phyloP scores from a whole-genome alignment of 208 protist genomes.

The Acanthamoeba triangularis region DNA sequence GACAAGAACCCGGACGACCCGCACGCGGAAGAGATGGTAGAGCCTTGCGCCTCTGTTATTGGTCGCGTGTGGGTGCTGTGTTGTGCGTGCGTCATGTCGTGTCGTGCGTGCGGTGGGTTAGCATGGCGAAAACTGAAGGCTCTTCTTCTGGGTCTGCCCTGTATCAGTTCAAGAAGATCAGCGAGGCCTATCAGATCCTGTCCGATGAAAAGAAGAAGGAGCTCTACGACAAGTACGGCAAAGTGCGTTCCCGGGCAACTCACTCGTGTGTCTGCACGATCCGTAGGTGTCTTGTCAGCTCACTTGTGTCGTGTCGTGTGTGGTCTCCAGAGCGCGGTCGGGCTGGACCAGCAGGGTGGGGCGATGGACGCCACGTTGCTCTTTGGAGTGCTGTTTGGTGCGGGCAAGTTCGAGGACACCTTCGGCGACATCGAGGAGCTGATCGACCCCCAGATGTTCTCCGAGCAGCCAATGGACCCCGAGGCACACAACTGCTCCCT shows the following conservation, averaged over 20 bases:
- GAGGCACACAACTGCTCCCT: not conserved
- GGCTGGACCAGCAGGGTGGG: not conserved
- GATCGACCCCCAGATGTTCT: slow-evolving; percentile 49
- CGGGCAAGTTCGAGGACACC: slow-evolving; percentile 54
- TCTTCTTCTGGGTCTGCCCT: not conserved
- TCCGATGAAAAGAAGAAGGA: slow-evolving; percentile 74
- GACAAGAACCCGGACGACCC: slow-evolving; percentile 83
- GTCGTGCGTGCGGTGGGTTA: no score
- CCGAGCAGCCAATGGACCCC: not conserved
- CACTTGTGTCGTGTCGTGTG: not conserved
- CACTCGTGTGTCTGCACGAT: not conserved
- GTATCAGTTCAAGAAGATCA: slow-evolving; percentile 83
- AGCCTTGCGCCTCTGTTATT: not conserved
- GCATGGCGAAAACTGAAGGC: no score
- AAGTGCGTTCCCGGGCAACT: not conserved
- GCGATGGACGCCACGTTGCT: slow-evolving; percentile 19
- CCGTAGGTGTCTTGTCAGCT: not conserved
- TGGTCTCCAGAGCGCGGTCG: not conserved
- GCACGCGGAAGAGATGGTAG: slow-evolving; percentile 64
- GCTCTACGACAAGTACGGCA: slow-evolving; percentile 84
- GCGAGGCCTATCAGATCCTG: slow-evolving; percentile 85
- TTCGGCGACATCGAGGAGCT: slow-evolving; percentile 3
- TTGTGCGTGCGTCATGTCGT: no score
- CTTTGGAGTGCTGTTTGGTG: slow-evolving; percentile 32
- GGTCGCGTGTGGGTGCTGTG: no score